A percentile compares a stretch with the other conserved stretches of the same genome.
phyloP scores from a whole-genome alignment of 2,329 filamentous ascomycete genomes.

The Cladorrhinum sp. region DNA sequence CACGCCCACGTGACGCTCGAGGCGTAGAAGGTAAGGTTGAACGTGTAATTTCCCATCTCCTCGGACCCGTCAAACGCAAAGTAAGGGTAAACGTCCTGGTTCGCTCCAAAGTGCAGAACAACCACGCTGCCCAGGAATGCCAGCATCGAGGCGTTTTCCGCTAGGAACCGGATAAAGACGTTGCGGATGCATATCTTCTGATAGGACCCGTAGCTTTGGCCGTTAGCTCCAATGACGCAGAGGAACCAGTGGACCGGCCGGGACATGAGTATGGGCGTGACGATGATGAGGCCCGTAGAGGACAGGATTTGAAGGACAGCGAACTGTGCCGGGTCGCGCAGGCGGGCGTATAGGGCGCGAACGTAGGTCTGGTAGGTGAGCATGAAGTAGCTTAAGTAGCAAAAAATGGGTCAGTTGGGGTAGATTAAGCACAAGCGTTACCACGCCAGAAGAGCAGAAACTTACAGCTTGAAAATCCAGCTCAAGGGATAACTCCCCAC shows the following conservation, averaged over 20 bases:
- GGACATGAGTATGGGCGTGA: conserved; percentile 64
- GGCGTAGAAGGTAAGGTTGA: conserved; percentile 61
- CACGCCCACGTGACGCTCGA: conserved; percentile 65
- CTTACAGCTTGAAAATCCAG: conserved; percentile 68
- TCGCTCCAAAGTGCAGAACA: conserved; percentile 64
- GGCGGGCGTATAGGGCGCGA: conserved; percentile 64
- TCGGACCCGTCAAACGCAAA: conserved; percentile 58
- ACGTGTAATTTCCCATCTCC: conserved; percentile 51
- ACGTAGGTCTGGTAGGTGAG: conserved; percentile 71
- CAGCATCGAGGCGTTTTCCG: conserved; percentile 68
- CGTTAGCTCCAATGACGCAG: conserved; percentile 52
- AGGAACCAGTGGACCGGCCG: conserved; percentile 55
- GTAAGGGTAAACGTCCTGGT: conserved; percentile 67
- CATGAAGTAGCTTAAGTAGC: conserved; percentile 58
- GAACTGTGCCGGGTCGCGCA: conserved; percentile 64
- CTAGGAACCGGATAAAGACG: conserved; percentile 64
- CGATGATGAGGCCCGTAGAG: conserved; percentile 59
- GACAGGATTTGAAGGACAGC: conserved; percentile 63
- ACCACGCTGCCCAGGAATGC: conserved; percentile 63
- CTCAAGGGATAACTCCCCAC: conserved; percentile 69
- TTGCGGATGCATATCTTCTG: conserved; percentile 65
- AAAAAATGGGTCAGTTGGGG: conserved; percentile 16
- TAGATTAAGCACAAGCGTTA: background rate
- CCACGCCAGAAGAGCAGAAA: conserved; percentile 9
- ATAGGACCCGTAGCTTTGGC: conserved; percentile 60